Percentiles rank a stretch among this genome's conserved stretches.
phyloP scores from a whole-genome alignment of 2,329 filamentous ascomycete genomes.

The Albophoma yamanashiensis region DNA sequence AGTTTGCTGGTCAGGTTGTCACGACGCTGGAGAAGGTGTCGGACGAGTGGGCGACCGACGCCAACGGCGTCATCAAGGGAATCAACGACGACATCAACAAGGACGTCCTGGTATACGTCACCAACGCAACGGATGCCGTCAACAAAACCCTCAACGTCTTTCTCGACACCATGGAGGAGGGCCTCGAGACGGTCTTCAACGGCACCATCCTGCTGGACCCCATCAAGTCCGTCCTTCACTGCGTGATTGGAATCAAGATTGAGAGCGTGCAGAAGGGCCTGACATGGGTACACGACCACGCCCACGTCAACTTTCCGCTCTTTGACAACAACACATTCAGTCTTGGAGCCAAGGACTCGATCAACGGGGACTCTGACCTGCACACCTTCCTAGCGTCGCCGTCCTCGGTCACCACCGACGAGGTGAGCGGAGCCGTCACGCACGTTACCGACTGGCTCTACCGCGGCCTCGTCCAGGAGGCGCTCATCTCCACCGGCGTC shows the following conservation, averaged over 20 bases:
- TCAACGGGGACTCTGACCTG: slow-evolving; percentile 47
- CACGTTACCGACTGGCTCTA: slow-evolving; percentile 59
- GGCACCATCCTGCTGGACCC: slow-evolving; percentile 71
- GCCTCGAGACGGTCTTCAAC: slow-evolving; percentile 69
- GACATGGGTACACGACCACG: slow-evolving; percentile 88
- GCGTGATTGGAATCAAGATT: slow-evolving; percentile 81
- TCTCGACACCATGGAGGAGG: slow-evolving; percentile 63
- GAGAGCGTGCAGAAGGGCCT: slow-evolving; percentile 74
- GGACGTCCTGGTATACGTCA: slow-evolving; percentile 79
- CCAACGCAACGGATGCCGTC: slow-evolving; percentile 68
- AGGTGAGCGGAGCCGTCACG: slow-evolving; percentile 66
- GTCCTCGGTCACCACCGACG: slow-evolving; percentile 62
- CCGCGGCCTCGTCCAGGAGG: slow-evolving; percentile 61
- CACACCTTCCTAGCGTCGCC: slow-evolving; percentile 70
- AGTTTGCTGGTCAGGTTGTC: slow-evolving; percentile 72
- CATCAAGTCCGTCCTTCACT: slow-evolving; percentile 70
- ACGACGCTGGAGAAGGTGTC: slow-evolving; percentile 62
- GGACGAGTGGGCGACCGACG: slow-evolving; percentile 61
- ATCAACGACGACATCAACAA: slow-evolving; percentile 72
- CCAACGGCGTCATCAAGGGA: slow-evolving; percentile 60
- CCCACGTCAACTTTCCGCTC: slow-evolving; percentile 69
- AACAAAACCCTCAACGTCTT: slow-evolving; percentile 81
- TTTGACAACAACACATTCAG: slow-evolving; percentile 78
- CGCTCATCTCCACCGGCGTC: slow-evolving; percentile 66
- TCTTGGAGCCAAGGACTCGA: slow-evolving; percentile 55